Evolutionary conservation across 352 stramenopile species (phyloP).

Genomic region (Phytophthora meadii): DNA sequence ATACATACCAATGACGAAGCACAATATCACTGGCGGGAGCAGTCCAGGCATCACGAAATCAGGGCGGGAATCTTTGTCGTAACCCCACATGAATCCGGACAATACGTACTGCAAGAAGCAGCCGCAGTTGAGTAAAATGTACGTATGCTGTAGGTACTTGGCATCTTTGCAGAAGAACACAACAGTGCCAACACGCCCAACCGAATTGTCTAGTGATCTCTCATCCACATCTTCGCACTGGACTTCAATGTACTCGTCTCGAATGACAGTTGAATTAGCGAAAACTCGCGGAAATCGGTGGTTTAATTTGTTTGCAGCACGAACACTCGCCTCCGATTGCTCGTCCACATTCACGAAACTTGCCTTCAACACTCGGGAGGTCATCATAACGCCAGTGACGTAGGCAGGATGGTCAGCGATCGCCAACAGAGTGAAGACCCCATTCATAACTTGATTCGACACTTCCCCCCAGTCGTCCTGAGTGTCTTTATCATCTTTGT

Average conservation of each 20-base stretch:
- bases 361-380: constrained; percentile 5
- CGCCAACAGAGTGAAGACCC: constrained; percentile 2
- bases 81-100: constrained; percentile 13
- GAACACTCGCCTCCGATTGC: not conserved
- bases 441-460: constrained; percentile 16
- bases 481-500: constrained; percentile 1
- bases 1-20: constrained; percentile 6
- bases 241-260: not conserved
- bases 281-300: constrained; percentile 5
- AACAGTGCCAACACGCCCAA: not conserved
- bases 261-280: not conserved
- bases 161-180: constrained; percentile 1
- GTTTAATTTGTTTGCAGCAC: constrained; percentile 2
- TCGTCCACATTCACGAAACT: not conserved
- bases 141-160: not conserved
- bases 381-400: constrained; percentile 6
- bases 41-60: constrained; percentile 3
- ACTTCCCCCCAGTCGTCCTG: constrained; percentile 7
- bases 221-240: not conserved
- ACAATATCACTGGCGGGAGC: constrained; percentile 12
- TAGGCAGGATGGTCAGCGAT: constrained; percentile 8
- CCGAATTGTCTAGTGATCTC: not conserved
- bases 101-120: constrained; percentile 5
- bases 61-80: constrained; percentile 5
- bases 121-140: constrained; percentile 6